phyloP scores from a whole-genome alignment of 2,329 filamentous ascomycete genomes.

The Alternaria viburni region DNA sequence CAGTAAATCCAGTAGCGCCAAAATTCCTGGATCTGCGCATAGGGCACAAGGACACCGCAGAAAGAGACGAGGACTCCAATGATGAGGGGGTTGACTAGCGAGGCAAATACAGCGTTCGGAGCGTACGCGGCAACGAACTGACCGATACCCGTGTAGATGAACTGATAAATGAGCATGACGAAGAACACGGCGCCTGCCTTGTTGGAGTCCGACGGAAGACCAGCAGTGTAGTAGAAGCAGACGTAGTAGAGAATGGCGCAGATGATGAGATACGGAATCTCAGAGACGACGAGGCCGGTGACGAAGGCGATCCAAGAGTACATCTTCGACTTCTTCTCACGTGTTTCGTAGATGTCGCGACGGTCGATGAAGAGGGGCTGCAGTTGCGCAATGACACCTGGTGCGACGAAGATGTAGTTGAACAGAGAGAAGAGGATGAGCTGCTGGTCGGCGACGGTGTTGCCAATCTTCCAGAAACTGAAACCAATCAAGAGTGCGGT shows the following conservation, averaged over 20 bases:
- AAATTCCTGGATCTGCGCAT: constrained; percentile 69
- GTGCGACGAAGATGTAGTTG: constrained; percentile 53
- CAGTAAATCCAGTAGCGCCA: constrained; percentile 61
- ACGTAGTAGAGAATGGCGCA: constrained; percentile 67
- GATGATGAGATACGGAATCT: constrained; percentile 70
- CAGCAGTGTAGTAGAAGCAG: constrained; percentile 67
- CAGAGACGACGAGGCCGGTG: constrained; percentile 70
- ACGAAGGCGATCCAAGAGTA: constrained; percentile 79
- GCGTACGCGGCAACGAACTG: constrained; percentile 61
- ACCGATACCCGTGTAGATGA: constrained; percentile 62
- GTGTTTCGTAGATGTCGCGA: constrained; percentile 61
- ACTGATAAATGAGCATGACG: constrained; percentile 68
- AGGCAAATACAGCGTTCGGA: constrained; percentile 54
- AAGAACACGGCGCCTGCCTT: constrained; percentile 60
- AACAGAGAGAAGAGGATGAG: constrained; percentile 57
- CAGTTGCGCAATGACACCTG: constrained; percentile 50
- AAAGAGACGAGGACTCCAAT: constrained; percentile 31
- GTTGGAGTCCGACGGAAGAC: constrained; percentile 48
- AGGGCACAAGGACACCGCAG: constrained; percentile 67
- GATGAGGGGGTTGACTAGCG: constrained; percentile 57
- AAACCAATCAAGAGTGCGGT: constrained; percentile 36
- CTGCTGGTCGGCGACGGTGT: constrained; percentile 48
- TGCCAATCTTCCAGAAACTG: constrained; percentile 35
- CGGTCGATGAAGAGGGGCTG: constrained; percentile 54
- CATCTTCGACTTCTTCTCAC: constrained; percentile 68